These are phyloP conservation scores for Phytophthora colocasiae DNA, from an alignment of 352 stramenopile genomes.

Conservation along the genomic window DNA sequence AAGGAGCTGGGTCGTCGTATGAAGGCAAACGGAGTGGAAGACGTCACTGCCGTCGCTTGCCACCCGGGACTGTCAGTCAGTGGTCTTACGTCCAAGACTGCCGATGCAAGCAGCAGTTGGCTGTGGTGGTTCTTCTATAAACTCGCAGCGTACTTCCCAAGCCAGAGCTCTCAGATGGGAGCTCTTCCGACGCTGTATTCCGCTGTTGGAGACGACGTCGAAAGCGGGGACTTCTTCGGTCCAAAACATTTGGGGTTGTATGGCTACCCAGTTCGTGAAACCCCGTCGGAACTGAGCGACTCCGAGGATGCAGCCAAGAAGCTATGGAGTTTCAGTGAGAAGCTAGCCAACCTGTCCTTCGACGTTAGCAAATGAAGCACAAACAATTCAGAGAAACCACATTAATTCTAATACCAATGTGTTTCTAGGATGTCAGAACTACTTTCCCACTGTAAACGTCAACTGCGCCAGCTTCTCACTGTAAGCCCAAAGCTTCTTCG, in stretches of 20 bases:
- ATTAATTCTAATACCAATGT: too few species aligned
- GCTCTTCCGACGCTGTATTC: slow-evolving; percentile 56
- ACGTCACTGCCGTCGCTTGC: slow-evolving; percentile 21
- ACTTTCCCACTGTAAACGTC: too few species aligned
- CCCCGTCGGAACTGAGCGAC: neutral
- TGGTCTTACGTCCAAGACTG: slow-evolving; percentile 34
- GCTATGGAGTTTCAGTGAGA: slow-evolving; percentile 3
- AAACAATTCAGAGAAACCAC: too few species aligned
- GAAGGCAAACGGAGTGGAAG: slow-evolving; percentile 15
- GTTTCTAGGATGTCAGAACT: too few species aligned
- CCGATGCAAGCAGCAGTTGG: slow-evolving; percentile 20
- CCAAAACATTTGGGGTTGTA: neutral
- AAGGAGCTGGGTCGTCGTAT: slow-evolving; percentile 49
- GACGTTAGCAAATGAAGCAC: neutral
- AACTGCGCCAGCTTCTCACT: slow-evolving; percentile 35
- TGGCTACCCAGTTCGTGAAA: slow-evolving; percentile 1
- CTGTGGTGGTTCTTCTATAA: slow-evolving; percentile 23
- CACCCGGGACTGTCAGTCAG: slow-evolving; percentile 4
- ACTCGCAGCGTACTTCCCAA: neutral
- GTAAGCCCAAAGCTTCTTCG: slow-evolving; percentile 46
- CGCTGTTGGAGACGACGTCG: slow-evolving; percentile 26
- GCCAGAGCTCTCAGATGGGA: slow-evolving; percentile 38
- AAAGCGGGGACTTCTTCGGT: slow-evolving; percentile 39
- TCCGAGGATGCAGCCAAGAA: neutral
- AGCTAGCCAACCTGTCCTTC: neutral